phyloP scores from a whole-genome alignment of 164 flowering plant genomes.

The grape (Vitis vinifera) region ASM3070453v1 NC_081822.1:32604001-32604500 shows the following conservation, averaged over 20 bases:
- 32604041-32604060: too few relatives aligned
- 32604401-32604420: conserved; percentile 35
- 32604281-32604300: neutral
- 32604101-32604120: too few relatives aligned
- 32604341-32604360: neutral
- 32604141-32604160: too few relatives aligned
- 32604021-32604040: too few relatives aligned
- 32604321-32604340: neutral
- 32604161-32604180: too few relatives aligned
- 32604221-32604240: neutral
- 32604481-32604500: conserved; percentile 57
- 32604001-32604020: too few relatives aligned
- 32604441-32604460: conserved; percentile 57
- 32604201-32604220: too few relatives aligned
- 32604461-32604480: conserved; percentile 40
- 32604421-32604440: conserved; percentile 29
- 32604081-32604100: too few relatives aligned
- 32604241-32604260: neutral
- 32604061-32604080: too few relatives aligned
- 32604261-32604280: conserved; percentile 1
- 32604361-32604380: conserved; percentile 30
- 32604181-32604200: too few relatives aligned
- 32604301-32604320: neutral
- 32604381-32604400: conserved; percentile 41
- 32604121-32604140: too few relatives aligned